Base-by-base conservation (phyloP, 2,329 filamentous ascomycete genomes). In the Rutstroemia sp. region DNA sequence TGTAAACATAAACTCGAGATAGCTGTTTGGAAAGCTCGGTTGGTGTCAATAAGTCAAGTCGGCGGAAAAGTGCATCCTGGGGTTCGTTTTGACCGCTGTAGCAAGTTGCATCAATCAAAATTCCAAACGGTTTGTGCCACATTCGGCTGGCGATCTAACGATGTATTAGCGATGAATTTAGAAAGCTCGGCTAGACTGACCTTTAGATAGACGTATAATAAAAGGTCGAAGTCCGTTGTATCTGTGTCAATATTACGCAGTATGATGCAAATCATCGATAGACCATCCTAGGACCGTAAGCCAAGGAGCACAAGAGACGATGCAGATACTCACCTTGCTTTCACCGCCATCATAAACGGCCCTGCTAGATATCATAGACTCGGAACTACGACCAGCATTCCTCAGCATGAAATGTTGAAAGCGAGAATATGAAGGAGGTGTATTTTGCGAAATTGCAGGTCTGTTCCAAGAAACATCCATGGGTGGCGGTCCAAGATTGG, bases 361-460 rank as follows among this genome's bases (percentile, higher is more conserved):
- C 21, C 83, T 77, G 23, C 81, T 80, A 2, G 82, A 84, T 21
- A 85, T 70, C 58, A 85, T 81, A 2, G 82, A 85, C 62, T 87
- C 85, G 0, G 79, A 81, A 62, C 80, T 82, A 39, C 81, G 77
- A 61, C 85, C 84, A 2, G 84, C 84, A 66, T 87, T 86, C 18
- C 80, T 79, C 47, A 88, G 75, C 85, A 88, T 88, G 64, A 88
- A 88, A 61, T 87, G 82, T 62, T 88, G 85, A 62, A 88, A 88
- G 23, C 83, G 75, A 2, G 83, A 86, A 67, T 87, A 88, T 6
- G 80, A 73, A 1, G 82, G 80, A 4, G 84, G 83, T 18, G 72
- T 80, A 61, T 87, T 88, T 25, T 77, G 69, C 1, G 81, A 80
- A n/a, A 87, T 81, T 50, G 80, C 78, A 9, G 85, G 85, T 50